A percentile compares a stretch with the other conserved stretches of the same genome.
phyloP scores from a whole-genome alignment of 768 basidiomycete genomes.

The Mycena rosella region DNA sequence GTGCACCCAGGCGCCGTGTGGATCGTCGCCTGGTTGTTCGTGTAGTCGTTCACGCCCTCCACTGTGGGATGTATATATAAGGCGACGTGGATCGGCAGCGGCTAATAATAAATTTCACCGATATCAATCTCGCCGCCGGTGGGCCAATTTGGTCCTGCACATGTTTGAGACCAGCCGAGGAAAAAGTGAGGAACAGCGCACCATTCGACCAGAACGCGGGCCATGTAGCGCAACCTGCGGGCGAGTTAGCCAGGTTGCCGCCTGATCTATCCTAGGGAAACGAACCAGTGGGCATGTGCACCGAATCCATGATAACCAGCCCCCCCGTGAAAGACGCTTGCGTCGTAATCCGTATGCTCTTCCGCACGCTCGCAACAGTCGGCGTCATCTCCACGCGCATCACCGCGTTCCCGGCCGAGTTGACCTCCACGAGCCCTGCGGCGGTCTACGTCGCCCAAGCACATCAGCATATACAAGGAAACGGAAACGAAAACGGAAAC shows the following conservation, averaged over 20 bases:
- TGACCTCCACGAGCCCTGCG: slow-evolving; percentile 75
- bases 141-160: slow-evolving; percentile 72
- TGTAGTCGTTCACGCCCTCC: slow-evolving; percentile 87
- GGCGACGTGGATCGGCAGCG: not conserved
- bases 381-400: slow-evolving; percentile 93
- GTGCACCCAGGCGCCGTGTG: slow-evolving; percentile 83
- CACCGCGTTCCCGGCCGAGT: slow-evolving; percentile 78
- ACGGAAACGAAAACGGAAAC: not conserved
- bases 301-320: slow-evolving; percentile 74
- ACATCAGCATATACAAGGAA: slow-evolving; percentile 15
- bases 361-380: slow-evolving; percentile 73
- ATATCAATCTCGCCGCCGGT: slow-evolving; percentile 62
- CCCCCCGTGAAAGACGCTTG: slow-evolving; percentile 62
- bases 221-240: slow-evolving; percentile 66
- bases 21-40: slow-evolving; percentile 84
- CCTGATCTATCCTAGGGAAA: no score
- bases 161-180: not conserved
- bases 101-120: not conserved
- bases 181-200: not conserved
- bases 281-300: slow-evolving; percentile 76
- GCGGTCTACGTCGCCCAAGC: slow-evolving; percentile 61
- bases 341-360: slow-evolving; percentile 84
- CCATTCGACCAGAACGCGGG: slow-evolving; percentile 58
- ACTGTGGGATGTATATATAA: slow-evolving; percentile 47
- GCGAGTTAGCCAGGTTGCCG: no score